phyloP scores from a whole-genome alignment of 345 rosid species.

The Aquilaria malaccensis region DNA sequence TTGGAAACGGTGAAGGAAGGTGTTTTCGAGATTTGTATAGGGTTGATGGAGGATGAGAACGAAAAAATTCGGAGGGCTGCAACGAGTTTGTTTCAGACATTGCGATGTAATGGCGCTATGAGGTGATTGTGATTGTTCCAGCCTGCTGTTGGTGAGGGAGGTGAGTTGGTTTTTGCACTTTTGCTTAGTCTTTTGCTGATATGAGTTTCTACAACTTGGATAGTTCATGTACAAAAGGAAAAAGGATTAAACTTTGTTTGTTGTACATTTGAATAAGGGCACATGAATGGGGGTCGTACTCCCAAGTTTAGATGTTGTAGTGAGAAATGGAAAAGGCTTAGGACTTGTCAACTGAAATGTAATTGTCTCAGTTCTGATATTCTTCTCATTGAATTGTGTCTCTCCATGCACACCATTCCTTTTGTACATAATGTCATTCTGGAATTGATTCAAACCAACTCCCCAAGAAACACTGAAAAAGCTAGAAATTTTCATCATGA shows the following conservation, averaged over 20 bases:
- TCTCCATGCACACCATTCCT: neutral
- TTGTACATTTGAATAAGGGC: slow-evolving; percentile 50
- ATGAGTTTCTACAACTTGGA: slow-evolving; percentile 25
- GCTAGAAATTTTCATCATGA: neutral
- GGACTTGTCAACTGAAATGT: slow-evolving; percentile 24
- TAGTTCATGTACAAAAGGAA: slow-evolving; percentile 49
- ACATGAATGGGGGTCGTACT: slow-evolving; percentile 9
- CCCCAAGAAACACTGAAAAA: no score
- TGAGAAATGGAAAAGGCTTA: slow-evolving; percentile 17
- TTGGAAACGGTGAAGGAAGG: slow-evolving; percentile 45
- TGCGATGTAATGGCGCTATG: slow-evolving; percentile 30
- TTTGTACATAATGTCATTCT: neutral
- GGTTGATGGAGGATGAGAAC: slow-evolving; percentile 65
- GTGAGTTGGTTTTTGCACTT: slow-evolving; percentile 26
- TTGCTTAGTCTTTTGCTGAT: slow-evolving; percentile 18
- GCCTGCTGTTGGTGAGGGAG: slow-evolving; percentile 23
- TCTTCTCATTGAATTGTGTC: slow-evolving; percentile 13
- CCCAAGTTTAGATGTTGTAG: slow-evolving; percentile 19
- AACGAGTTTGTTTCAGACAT: slow-evolving; percentile 49
- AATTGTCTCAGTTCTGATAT: slow-evolving; percentile 18
- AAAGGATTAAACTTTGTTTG: slow-evolving; percentile 28
- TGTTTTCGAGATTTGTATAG: slow-evolving; percentile 53
- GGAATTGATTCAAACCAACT: no score
- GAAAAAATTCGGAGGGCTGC: slow-evolving; percentile 81
- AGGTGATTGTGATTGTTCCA: slow-evolving; percentile 17